Evolutionary conservation across 1,284 basidiomycete species (phyloP), one percentile per base, ranked within the genome.

Genomic region (Thecaphora thlaspeos): DNA sequence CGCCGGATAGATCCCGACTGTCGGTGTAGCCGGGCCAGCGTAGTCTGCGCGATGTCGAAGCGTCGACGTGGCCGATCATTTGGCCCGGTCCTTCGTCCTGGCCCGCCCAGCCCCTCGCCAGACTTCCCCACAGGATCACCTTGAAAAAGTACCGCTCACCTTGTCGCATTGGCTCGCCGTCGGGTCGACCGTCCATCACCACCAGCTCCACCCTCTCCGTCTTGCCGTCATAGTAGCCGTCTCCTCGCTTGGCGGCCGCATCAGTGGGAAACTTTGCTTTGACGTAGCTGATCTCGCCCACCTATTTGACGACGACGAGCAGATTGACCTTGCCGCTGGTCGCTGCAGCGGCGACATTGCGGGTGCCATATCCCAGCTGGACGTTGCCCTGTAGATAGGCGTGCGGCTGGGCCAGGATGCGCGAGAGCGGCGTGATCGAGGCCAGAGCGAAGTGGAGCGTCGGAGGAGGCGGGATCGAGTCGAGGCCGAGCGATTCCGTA

Each of bases 401-500:
- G 23, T 15, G 8, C 11, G 61, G 56, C 4, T 55, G 7, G 1
- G 55, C 41, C 18, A 64, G 36, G 34, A 64, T 60, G 1, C 44
- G 37, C 15, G 43, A 24, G 8, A 64, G 15, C 3, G 56, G 47
- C 2, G 61, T 64, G 9, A 64, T 39, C 4, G 12, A 1, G 1
- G 40, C 18, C 4, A 64, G 42, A 2, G 43, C 18, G 26, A 64
- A 64, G 23, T 54, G 49, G 1, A 64, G 50, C 2, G 56, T 64
- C 1, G 61, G 56, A 8, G 56, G 61, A 0, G 61, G 61, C 0
- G 49, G n/a, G 42, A 64, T 64, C 11, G 61, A 64, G 7, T 64
- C 46, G 2, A 38, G 23, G 14, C 4, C 55, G 26, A 34, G 9
- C 21, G 44, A 26, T 7, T 40, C 14, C 7, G 19, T 40, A 18